Conservation (phyloP, 495 filamentous ascomycete genomes). For the Xylaria intraflava region DNA sequence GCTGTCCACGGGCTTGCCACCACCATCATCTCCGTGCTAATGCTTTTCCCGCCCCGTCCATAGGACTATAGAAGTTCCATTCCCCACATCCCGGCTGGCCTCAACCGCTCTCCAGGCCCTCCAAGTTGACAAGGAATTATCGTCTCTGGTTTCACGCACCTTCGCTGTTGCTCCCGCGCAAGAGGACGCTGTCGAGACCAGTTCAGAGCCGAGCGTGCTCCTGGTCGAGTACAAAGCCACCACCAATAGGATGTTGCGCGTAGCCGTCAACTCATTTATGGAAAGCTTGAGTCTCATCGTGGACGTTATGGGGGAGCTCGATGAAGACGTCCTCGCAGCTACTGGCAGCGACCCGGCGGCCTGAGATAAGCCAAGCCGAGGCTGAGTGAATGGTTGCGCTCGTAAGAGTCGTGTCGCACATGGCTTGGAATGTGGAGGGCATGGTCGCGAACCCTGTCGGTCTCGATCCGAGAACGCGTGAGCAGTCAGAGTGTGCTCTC, state of each 20-base stretch:
- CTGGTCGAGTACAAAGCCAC: conserved; percentile 76
- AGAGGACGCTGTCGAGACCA: conserved; percentile 21
- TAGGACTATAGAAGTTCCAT: conserved; percentile 74
- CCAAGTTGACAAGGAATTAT: conserved; percentile 83
- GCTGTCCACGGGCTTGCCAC: not conserved
- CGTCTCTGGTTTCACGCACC: conserved; percentile 66
- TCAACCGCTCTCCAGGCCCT: conserved; percentile 67
- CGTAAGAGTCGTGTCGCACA: not conserved
- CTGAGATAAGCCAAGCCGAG: conserved; percentile 6
- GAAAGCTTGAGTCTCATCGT: conserved; percentile 79
- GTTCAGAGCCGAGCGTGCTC: conserved; percentile 52
- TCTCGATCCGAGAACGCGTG: not conserved
- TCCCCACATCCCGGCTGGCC: conserved; percentile 76
- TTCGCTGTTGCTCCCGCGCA: conserved; percentile 50
- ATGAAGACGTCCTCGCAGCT: conserved; percentile 67
- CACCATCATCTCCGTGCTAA: conserved; percentile 14
- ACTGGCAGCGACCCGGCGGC: not conserved
- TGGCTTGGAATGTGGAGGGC: not conserved
- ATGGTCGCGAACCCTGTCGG: not conserved
- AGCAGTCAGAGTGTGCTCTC: not conserved
- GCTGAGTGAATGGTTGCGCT: not conserved
- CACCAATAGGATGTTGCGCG: conserved; percentile 92
- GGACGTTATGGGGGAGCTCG: conserved; percentile 80
- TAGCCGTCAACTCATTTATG: conserved; percentile 97
- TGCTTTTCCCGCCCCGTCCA: not conserved